A percentile compares a stretch with the other conserved stretches of the same genome.
These are phyloP conservation scores for Phallus indusiatus DNA, from an alignment of 768 basidiomycete genomes.

Conservation along the genomic window DNA sequence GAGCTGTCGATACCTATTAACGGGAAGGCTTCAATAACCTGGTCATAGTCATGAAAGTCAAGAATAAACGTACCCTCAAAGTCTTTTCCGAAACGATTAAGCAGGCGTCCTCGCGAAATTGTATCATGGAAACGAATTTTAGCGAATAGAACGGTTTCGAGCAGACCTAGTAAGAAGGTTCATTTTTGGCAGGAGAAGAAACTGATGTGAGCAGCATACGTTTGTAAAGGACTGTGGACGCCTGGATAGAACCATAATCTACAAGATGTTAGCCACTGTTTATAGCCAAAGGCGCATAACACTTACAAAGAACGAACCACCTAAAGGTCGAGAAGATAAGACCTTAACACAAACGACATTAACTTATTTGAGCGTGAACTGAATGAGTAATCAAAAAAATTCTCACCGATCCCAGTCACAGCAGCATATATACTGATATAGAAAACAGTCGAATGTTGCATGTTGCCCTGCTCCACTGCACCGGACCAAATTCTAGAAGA, in stretches of 20 bases:
- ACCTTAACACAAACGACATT: constrained; percentile 23
- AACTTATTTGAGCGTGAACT: constrained; percentile 9
- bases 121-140: constrained; percentile 92
- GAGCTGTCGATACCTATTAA: constrained; percentile 68
- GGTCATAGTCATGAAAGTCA: constrained; percentile 18
- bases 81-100: constrained; percentile 86
- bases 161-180: constrained; percentile 34
- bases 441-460: constrained; percentile 37
- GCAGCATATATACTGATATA: constrained; percentile 67
- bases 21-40: constrained; percentile 22
- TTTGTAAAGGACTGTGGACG: constrained; percentile 69
- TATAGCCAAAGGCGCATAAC: not conserved
- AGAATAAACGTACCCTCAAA: constrained; percentile 33
- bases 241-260: constrained; percentile 74
- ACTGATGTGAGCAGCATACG: constrained; percentile 27
- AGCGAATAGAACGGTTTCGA: constrained; percentile 78
- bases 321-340: constrained; percentile 49
- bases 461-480: constrained; percentile 30
- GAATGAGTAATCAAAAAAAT: not conserved
- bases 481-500: constrained; percentile 47
- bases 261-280: constrained; percentile 9
- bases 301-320: constrained; percentile 65
- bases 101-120: constrained; percentile 69
- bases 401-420: constrained; percentile 31
- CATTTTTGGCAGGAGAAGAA: not conserved